Evolutionary conservation across 140 eudicot genomes (phyloP).

Genomic region (Erigeron philadelphicus): DNA sequence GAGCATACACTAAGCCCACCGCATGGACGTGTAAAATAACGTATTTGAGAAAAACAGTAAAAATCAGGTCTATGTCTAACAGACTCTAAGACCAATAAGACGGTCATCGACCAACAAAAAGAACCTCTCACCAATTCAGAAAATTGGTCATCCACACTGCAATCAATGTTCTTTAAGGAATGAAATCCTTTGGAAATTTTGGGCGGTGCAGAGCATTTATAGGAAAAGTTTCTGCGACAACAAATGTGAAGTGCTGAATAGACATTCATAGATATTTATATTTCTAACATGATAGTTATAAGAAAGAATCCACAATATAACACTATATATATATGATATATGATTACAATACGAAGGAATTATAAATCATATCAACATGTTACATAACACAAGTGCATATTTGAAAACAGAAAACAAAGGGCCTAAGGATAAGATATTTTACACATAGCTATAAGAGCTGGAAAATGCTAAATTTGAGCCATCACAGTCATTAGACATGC

Average conservation of each 20-base stretch:
- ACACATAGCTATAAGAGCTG: neutral
- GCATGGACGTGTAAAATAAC: conserved; percentile 25
- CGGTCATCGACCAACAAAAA: conserved; percentile 2
- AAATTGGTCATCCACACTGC: conserved; percentile 37
- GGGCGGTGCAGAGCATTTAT: conserved; percentile 39
- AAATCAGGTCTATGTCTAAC: neutral
- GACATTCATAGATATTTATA: conserved; percentile 5
- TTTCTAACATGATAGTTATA: conserved; percentile 1
- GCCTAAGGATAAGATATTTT: conserved; percentile 6
- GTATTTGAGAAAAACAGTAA: neutral
- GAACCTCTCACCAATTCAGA: conserved; percentile 46
- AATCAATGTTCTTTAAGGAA: conserved; percentile 29
- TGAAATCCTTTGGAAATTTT: conserved; percentile 35
- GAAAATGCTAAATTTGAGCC: conserved; percentile 11
- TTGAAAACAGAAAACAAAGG: conserved; percentile 2
- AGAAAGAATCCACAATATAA: neutral
- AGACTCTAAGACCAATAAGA: neutral
- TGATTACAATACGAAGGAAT: neutral
- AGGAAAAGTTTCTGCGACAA: conserved; percentile 40
- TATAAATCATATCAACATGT: conserved; percentile 12
- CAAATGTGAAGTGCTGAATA: conserved; percentile 11
- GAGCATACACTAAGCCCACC: conserved; percentile 18
- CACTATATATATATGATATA: neutral
- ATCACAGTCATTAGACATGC: conserved; percentile 13
- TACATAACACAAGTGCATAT: conserved; percentile 21